These are phyloP conservation scores for Saccharum hybrid DNA, from an alignment of 202 grass and related monocot genomes.

Conservation along the genomic window DNA sequence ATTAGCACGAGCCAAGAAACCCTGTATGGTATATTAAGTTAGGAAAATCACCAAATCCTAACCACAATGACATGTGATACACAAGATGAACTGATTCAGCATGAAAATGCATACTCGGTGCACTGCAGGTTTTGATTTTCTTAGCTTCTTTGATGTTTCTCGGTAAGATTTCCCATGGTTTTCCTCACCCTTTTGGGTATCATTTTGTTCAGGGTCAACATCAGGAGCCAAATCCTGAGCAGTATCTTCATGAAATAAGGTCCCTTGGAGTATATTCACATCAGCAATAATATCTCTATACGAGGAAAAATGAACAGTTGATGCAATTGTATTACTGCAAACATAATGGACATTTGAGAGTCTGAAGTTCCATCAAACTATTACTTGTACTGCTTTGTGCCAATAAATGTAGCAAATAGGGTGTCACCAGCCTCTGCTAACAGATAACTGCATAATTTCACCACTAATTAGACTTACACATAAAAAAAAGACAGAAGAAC, in stretches of 20 bases:
- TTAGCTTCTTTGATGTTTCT: conserved; percentile 59
- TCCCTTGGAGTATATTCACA: conserved; percentile 99
- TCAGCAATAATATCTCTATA: conserved; percentile 91
- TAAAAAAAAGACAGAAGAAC: conserved; percentile 10
- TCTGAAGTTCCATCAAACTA: conserved; percentile 32
- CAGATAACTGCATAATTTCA: conserved; percentile 76
- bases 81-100: conserved; percentile 7
- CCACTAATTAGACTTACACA: conserved; percentile 25
- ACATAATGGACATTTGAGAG: conserved; percentile 10
- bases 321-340: conserved; percentile 22
- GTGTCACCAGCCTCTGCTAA: conserved; percentile 92
- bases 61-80: background rate
- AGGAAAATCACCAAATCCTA: conserved; percentile 32
- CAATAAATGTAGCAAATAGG: conserved; percentile 93
- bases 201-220: conserved; percentile 59
- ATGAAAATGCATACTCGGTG: conserved; percentile 66
- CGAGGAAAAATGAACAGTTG: conserved; percentile 36
- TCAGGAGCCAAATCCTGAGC: conserved; percentile 54
- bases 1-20: conserved; percentile 91
- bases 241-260: conserved; percentile 76
- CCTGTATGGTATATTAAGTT: conserved; percentile 57
- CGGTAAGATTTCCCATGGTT: conserved; percentile 54
- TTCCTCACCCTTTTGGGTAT: conserved; percentile 57
- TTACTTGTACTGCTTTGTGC: conserved; percentile 95
- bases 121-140: conserved; percentile 89